Percentiles rank a stretch among this genome's conserved stretches.
Evolutionary conservation across 257 asterid species (phyloP).

Genomic region (Capsicum baccatum): DNA sequence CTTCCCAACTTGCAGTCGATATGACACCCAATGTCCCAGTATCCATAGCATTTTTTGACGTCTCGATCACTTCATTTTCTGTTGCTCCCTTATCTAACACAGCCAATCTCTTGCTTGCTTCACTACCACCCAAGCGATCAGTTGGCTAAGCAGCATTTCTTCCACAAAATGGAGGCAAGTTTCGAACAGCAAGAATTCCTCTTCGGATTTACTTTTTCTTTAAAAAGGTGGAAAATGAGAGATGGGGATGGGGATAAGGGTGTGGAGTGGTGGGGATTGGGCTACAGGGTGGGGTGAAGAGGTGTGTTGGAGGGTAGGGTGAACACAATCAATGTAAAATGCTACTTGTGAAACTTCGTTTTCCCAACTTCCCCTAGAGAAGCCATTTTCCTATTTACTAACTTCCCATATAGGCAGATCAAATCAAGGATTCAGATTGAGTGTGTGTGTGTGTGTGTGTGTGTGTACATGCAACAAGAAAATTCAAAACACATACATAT

Average conservation of each 20-base stretch:
- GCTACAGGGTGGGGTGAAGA: too few relatives aligned
- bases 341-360: too few relatives aligned
- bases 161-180: slow-evolving; percentile 82
- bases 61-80: slow-evolving; percentile 33
- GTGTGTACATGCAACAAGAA: neutral
- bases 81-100: slow-evolving; percentile 33
- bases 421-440: too few relatives aligned
- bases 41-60: slow-evolving; percentile 21
- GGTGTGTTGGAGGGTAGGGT: too few relatives aligned
- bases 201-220: slow-evolving; percentile 59
- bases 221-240: slow-evolving; percentile 34
- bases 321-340: too few relatives aligned
- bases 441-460: neutral
- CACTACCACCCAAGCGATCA: slow-evolving; percentile 29
- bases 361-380: too few relatives aligned
- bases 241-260: too few relatives aligned
- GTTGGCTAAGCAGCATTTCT: slow-evolving; percentile 38
- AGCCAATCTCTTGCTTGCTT: neutral
- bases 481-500: neutral
- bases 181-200: slow-evolving; percentile 76
- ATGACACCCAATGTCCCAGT: too few relatives aligned
- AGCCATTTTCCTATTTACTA: too few relatives aligned
- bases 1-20: too few relatives aligned
- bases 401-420: too few relatives aligned
- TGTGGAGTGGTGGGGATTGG: too few relatives aligned